Percentiles rank a stretch among this genome's conserved stretches.
These are phyloP conservation scores for Entomortierella beljakovae DNA, from an alignment of 192 early-diverging fungal genomes.

Conservation along the genomic window DNA sequence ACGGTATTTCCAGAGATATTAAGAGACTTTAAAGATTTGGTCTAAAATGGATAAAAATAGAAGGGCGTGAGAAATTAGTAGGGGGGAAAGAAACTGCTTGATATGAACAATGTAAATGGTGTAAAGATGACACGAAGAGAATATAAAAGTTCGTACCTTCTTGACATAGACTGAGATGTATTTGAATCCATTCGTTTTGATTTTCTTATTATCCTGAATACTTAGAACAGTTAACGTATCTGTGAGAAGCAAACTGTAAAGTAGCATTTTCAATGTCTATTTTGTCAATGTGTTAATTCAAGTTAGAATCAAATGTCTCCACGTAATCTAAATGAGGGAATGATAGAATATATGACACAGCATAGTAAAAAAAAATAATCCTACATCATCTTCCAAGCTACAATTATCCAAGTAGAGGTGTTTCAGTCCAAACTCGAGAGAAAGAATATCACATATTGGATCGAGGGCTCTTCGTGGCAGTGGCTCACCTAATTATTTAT, in stretches of 20 bases:
- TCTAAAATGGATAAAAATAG: slow-evolving; percentile 49
- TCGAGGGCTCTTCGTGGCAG: slow-evolving; percentile 68
- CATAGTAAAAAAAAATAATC: too few relatives aligned
- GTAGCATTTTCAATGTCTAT: slow-evolving; percentile 70
- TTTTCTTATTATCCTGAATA: slow-evolving; percentile 74
- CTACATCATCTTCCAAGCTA: slow-evolving; percentile 77
- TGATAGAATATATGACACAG: too few relatives aligned
- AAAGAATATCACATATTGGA: slow-evolving; percentile 81
- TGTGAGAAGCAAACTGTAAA: slow-evolving; percentile 78
- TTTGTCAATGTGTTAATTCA: too few relatives aligned
- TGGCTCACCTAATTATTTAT: slow-evolving; percentile 53
- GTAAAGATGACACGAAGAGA: neutral
- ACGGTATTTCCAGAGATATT: slow-evolving; percentile 78
- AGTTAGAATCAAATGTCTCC: too few relatives aligned
- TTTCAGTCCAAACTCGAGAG: slow-evolving; percentile 77
- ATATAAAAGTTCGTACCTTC: slow-evolving; percentile 54
- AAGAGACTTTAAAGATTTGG: slow-evolving; percentile 69
- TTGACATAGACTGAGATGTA: slow-evolving; percentile 80
- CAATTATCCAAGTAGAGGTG: slow-evolving; percentile 78
- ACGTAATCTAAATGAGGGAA: too few relatives aligned
- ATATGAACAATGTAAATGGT: neutral
- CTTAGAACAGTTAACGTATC: slow-evolving; percentile 74
- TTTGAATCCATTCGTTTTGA: slow-evolving; percentile 79
- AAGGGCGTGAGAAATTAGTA: neutral
- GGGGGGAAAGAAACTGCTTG: too few relatives aligned